These are phyloP conservation scores for Cochlearia excelsa DNA, from an alignment of 345 rosid genomes.

Conservation along the genomic window DNA sequence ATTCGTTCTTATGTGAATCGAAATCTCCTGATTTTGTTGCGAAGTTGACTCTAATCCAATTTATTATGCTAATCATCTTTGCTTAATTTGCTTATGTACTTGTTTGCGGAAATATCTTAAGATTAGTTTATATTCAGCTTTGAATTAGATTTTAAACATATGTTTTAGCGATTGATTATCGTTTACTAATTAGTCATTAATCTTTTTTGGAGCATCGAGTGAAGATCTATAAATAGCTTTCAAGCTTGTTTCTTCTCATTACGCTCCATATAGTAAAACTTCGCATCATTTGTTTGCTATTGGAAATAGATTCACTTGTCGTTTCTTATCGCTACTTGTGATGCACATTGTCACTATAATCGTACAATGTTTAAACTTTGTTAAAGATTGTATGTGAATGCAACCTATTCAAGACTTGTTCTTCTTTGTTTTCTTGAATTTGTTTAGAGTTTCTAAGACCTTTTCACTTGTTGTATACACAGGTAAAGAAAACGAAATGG, in stretches of 20 bases:
- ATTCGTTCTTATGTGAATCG: not conserved
- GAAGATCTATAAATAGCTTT: constrained; percentile 47
- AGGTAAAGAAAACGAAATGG: constrained; percentile 35
- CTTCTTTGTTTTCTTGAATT: not conserved
- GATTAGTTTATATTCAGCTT: not conserved
- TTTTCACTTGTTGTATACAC: not conserved
- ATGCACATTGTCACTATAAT: constrained; percentile 15
- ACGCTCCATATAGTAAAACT: constrained; percentile 47
- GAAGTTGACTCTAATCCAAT: not conserved
- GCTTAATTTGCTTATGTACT: not conserved
- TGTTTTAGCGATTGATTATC: not conserved
- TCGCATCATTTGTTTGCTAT: constrained; percentile 31
- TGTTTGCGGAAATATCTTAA: not conserved
- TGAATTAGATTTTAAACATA: not conserved
- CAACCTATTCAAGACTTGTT: not conserved
- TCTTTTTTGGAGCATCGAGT: constrained; percentile 52
- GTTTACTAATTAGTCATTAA: not conserved
- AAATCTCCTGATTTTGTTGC: not conserved
- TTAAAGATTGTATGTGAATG: not conserved
- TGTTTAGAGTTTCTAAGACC: not conserved
- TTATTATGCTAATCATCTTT: not conserved
- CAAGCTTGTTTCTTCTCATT: constrained; percentile 66
- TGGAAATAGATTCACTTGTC: constrained; percentile 33
- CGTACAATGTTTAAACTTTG: not conserved
- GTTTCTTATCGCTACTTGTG: constrained; percentile 21